Base-by-base conservation (phyloP, 2,329 filamentous ascomycete species). In the Chalaropsis thielavioides region DNA sequence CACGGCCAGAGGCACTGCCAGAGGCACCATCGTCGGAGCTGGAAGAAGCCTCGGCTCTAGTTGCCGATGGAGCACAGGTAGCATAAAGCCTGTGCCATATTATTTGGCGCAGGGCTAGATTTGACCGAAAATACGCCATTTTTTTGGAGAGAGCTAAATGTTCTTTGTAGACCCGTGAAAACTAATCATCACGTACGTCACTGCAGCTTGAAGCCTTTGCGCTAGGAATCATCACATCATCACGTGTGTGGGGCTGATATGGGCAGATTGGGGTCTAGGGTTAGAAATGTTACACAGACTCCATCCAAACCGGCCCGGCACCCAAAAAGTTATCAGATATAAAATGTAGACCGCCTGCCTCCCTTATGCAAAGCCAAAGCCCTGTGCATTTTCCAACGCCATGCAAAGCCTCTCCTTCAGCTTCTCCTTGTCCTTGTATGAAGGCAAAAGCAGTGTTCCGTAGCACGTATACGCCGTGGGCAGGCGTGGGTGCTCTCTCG, bases 391-490 rank as follows among this genome's bases (percentile, higher is more conserved):
- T 75, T 92, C 84, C 72, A 99, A 78, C 63, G 94, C 94, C 79
- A 95, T 85, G n/a, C 79, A 80, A 71, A 99, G 75, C 71, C 92
- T 89, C 75, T 86, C 80, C 72, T 80, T 80, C 72, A 99, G 73
- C 43, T 88, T 83, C 67, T 88, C 84, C 71, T 79, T 83, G 46
- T 83, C 83, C 64, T 77, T 80, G 74, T 97, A 99, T 75, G 92
- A 86, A 0, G 94, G 94, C 68, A 99, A 74, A 69, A 95, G 76
- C 58, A 99, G 75, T 60, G 89, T 92, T 1, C 92, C 90, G 76
- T 96, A 97, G 74, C 94, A 99, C 0, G 94, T 99, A 71, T 91
- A 87, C 68, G 90, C 92, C 4, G 88, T 95, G 2, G 94, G 94
- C 70, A 99, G 71, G 68, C 83, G 81, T 0, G 80, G 81, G 2